A percentile compares a stretch with the other conserved stretches of the same genome.
Evolutionary conservation across 768 basidiomycete genomes (phyloP).

Genomic region (Mycena capillaripes): DNA sequence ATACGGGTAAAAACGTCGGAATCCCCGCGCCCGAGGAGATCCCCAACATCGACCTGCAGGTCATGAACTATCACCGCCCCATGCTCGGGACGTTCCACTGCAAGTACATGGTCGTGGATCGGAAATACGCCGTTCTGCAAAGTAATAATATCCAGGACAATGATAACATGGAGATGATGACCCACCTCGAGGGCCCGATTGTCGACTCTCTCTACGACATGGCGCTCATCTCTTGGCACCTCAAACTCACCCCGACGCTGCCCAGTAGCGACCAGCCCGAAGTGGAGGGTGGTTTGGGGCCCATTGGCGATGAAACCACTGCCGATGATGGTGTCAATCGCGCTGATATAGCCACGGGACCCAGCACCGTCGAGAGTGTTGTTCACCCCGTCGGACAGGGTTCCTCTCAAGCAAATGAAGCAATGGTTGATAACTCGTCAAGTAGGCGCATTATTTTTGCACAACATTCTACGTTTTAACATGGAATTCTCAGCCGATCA

Average conservation of each 20-base stretch:
- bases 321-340: conserved; percentile 22
- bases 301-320: conserved; percentile 50
- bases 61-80: conserved; percentile 67
- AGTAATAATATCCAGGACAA: conserved; percentile 79
- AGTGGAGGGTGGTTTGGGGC: conserved; percentile 52
- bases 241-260: conserved; percentile 59
- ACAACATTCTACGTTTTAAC: background rate
- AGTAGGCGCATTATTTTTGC: conserved; percentile 1
- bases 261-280: conserved; percentile 53
- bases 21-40: conserved; percentile 69
- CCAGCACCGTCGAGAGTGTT: conserved; percentile 32
- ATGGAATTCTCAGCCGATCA: conserved; percentile 11
- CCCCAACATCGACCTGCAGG: conserved; percentile 71
- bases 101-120: conserved; percentile 79
- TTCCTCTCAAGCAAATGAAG: conserved; percentile 34
- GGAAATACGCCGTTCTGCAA: conserved; percentile 74
- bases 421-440: conserved; percentile 16
- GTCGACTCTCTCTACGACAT: conserved; percentile 80
- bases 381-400: conserved; percentile 29
- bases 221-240: conserved; percentile 73
- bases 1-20: conserved; percentile 59
- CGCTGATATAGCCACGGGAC: conserved; percentile 25
- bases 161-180: conserved; percentile 40
- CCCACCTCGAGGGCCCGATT: conserved; percentile 77
- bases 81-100: conserved; percentile 75